Conservation (phyloP, 306 rosid species). For the Acacia crassicarpa region DNA sequence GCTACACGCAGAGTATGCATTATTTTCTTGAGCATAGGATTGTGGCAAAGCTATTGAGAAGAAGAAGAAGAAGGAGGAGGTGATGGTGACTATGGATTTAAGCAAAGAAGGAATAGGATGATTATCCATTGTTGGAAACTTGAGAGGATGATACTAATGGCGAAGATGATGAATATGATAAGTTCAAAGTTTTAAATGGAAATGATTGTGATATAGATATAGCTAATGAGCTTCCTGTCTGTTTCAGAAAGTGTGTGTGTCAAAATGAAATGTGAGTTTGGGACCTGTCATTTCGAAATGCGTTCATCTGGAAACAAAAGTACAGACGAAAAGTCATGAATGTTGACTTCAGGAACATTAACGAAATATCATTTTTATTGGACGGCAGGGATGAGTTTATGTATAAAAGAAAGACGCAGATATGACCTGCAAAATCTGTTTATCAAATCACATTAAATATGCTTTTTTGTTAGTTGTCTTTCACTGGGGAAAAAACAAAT, state of each 20-base stretch:
- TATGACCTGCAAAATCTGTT: not conserved
- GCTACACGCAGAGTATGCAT: conserved; percentile 19
- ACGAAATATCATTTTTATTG: not conserved
- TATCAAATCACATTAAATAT: not conserved
- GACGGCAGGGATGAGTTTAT: not conserved
- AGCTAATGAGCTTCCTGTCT: not conserved
- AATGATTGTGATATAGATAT: not conserved
- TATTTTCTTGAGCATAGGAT: conserved; percentile 17
- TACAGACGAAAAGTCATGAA: not conserved
- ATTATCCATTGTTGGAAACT: not conserved
- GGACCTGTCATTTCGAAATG: not conserved
- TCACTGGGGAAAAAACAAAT: not conserved
- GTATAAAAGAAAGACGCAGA: not conserved
- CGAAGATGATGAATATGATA: not conserved
- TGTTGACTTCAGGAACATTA: not conserved
- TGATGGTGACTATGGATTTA: not conserved
- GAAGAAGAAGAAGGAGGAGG: conserved; percentile 6
- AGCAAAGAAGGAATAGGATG: not conserved
- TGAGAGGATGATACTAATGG: not conserved
- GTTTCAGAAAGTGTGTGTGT: not conserved
- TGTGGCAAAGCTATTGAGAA: not conserved
- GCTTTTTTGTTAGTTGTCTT: not conserved
- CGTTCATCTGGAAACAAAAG: not conserved
- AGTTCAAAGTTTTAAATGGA: not conserved
- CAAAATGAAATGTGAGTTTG: not conserved